Evolutionary conservation across 345 rosid species (phyloP).

Genomic region (Eucalyptus pauciflora): DNA sequence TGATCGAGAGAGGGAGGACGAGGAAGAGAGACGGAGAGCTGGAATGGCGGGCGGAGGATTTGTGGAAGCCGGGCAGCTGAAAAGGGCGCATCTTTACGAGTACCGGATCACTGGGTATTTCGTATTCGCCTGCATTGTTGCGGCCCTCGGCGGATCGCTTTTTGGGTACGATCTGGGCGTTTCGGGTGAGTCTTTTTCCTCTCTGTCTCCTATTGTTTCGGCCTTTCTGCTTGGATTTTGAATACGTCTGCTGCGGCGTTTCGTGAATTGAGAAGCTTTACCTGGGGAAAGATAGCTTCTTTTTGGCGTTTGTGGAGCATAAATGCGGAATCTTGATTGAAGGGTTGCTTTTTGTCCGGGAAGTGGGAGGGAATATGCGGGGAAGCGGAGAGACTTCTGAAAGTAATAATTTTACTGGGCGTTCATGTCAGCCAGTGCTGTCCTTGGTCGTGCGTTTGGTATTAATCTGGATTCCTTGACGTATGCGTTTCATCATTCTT

Average conservation of each 20-base stretch:
- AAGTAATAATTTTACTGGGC: not conserved
- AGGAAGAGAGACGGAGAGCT: not conserved
- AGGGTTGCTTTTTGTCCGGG: not conserved
- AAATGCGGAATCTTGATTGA: not conserved
- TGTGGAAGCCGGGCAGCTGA: conserved; percentile 14
- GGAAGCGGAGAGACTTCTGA: not conserved
- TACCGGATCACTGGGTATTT: conserved; percentile 50
- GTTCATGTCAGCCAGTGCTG: not conserved
- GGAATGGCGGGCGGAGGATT: conserved; percentile 65
- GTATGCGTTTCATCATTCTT: not conserved
- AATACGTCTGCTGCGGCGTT: not conserved
- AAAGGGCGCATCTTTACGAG: conserved; percentile 68
- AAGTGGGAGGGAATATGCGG: not conserved
- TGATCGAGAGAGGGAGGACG: not conserved
- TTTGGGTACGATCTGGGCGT: conserved; percentile 87
- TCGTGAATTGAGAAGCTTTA: not conserved
- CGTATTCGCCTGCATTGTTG: conserved; percentile 49
- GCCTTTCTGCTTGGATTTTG: not conserved
- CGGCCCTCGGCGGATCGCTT: conserved; percentile 62
- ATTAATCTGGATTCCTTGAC: not conserved
- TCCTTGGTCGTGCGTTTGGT: not conserved
- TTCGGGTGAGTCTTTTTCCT: conserved; percentile 31
- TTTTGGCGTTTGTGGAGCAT: not conserved
- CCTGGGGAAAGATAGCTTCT: not conserved
- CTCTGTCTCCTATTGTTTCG: not conserved